Evolutionary conservation across 495 filamentous ascomycete species (phyloP).

Genomic region (Pyronema omphalodes): DNA sequence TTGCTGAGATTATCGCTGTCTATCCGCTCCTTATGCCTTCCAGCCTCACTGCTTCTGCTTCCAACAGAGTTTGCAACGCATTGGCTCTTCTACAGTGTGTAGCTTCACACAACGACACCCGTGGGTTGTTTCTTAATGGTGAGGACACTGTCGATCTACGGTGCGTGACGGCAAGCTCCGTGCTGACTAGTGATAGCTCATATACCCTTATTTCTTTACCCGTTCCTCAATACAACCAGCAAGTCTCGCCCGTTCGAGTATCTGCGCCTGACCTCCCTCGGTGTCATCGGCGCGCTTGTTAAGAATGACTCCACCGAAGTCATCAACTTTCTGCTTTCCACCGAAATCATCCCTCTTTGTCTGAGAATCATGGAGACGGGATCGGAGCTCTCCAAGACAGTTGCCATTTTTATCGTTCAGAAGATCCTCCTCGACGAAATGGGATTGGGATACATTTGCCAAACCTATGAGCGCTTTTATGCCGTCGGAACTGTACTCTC

Average conservation of each 20-base stretch:
- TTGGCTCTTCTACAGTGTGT: conserved; percentile 94
- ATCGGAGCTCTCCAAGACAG: conserved; percentile 94
- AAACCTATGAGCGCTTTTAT: conserved; percentile 98
- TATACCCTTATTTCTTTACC: conserved; percentile 94
- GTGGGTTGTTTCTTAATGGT: conserved; percentile 84
- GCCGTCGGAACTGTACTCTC: conserved; percentile 93
- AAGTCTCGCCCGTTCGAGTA: conserved; percentile 98
- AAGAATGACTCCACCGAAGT: conserved; percentile 99
- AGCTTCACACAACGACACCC: conserved; percentile 90
- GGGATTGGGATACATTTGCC: conserved; percentile 95
- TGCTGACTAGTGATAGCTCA: conserved; percentile 43
- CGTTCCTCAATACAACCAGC: conserved; percentile 96
- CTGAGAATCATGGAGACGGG: conserved; percentile 99
- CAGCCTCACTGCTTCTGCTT: conserved; percentile 87
- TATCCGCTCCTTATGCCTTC: conserved; percentile 93
- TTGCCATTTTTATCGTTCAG: conserved; percentile 99
- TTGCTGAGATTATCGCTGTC: conserved; percentile 98
- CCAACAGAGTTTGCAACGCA: conserved; percentile 94
- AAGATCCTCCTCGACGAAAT: conserved; percentile 96
- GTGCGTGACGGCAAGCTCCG: not conserved
- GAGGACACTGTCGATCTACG: conserved; percentile 13
- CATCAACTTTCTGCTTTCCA: conserved; percentile 96
- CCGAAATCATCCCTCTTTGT: conserved; percentile 95
- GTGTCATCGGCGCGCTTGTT: conserved; percentile 90
- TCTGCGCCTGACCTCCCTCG: conserved; percentile 88